Conservation (phyloP, 2,329 filamentous ascomycete genomes). For the Tolypocladium amazonense region DNA sequence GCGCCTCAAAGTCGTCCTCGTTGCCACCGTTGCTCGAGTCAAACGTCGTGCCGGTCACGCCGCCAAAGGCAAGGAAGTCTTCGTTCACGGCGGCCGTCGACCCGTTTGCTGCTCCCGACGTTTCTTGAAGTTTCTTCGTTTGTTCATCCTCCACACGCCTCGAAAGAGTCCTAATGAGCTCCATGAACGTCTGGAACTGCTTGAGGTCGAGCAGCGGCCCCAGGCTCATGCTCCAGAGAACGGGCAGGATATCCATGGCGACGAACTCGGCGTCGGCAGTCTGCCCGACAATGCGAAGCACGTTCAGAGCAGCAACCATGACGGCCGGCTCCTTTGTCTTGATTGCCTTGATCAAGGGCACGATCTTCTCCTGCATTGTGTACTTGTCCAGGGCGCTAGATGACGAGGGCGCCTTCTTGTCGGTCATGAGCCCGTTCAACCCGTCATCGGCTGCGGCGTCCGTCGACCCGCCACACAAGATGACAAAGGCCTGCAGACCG, state of each 20-base stretch:
- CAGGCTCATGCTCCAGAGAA: conserved; percentile 85
- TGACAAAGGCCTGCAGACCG: conserved; percentile 79
- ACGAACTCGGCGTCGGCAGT: conserved; percentile 83
- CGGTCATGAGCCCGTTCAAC: conserved; percentile 57
- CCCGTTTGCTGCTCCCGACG: conserved; percentile 51
- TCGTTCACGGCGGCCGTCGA: conserved; percentile 40
- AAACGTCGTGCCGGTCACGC: conserved; percentile 49
- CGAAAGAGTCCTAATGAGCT: conserved; percentile 72
- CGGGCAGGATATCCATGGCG: conserved; percentile 79
- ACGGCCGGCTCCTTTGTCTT: conserved; percentile 97
- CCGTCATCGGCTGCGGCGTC: conserved; percentile 43
- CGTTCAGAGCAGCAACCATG: conserved; percentile 84
- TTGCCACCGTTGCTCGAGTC: conserved; percentile 40
- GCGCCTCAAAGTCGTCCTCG: conserved; percentile 72
- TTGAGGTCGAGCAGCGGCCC: conserved; percentile 79
- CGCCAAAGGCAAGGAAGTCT: conserved; percentile 63
- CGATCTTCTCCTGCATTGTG: conserved; percentile 94
- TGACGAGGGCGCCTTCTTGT: conserved; percentile 51
- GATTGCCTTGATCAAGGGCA: conserved; percentile 82
- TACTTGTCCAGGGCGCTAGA: conserved; percentile 89
- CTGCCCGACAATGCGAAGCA: conserved; percentile 73
- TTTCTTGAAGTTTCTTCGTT: conserved; percentile 74
- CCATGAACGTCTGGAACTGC: conserved; percentile 87
- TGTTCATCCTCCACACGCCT: conserved; percentile 80
- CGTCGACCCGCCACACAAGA: conserved; percentile 70